Evolutionary conservation across 2,329 filamentous ascomycete species (phyloP).

Genomic region (Biscogniauxia marginata): DNA sequence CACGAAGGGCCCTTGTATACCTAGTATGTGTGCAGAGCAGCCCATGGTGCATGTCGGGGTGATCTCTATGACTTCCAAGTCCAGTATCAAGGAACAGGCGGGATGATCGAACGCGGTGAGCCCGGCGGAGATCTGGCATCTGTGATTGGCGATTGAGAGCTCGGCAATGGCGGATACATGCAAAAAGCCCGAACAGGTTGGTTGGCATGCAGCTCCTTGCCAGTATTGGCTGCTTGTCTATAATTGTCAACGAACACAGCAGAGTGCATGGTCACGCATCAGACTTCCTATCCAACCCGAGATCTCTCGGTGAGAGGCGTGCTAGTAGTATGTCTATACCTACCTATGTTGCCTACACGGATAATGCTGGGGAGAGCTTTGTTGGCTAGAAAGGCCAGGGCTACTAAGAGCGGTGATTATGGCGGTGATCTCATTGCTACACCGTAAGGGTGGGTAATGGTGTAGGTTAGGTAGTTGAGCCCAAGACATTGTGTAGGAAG

Average conservation of each 20-base stretch:
- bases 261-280: no score
- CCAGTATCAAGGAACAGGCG: conserved; percentile 2
- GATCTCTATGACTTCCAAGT: neutral
- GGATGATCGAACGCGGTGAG: conserved; percentile 10
- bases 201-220: conserved; percentile 14
- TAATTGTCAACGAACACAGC: no score
- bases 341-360: neutral
- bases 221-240: neutral
- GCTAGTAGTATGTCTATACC: neutral
- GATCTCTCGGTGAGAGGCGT: neutral
- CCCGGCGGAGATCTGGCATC: conserved; percentile 12
- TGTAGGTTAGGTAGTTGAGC: neutral
- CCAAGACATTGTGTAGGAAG: no score
- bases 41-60: neutral
- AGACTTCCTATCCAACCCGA: neutral
- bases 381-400: no score
- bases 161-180: conserved; percentile 10
- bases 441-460: neutral
- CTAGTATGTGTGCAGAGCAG: conserved; percentile 7
- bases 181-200: conserved; percentile 20
- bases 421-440: neutral
- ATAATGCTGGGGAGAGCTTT: neutral
- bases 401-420: neutral
- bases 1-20: conserved; percentile 5
- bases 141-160: conserved; percentile 10